Evolutionary conservation across 164 flowering plant genomes (phyloP).

Genomic region (Magnolia officinalis): DNA sequence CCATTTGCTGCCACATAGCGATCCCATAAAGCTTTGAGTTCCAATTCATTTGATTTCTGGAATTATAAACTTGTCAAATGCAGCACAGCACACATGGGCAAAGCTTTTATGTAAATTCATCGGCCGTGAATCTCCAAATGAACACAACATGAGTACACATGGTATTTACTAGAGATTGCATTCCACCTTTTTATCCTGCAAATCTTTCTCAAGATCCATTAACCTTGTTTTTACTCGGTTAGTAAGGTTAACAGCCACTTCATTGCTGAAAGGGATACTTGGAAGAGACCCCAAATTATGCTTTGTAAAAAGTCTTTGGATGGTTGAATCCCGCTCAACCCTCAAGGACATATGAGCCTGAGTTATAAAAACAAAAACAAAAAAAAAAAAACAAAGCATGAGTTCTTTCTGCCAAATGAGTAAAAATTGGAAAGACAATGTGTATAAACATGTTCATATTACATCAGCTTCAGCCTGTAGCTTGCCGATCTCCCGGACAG

Average conservation of each 20-base stretch:
- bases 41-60: constrained; percentile 62
- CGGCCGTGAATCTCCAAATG: background rate
- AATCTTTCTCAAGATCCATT: constrained; percentile 57
- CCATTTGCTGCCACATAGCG: constrained; percentile 54
- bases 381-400: background rate
- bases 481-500: constrained; percentile 56
- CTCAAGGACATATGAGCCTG: constrained; percentile 60
- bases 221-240: constrained; percentile 56
- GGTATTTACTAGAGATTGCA: background rate
- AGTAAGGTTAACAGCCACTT: constrained; percentile 53
- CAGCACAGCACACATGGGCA: constrained; percentile 5
- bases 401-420: constrained; percentile 1
- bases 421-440: background rate
- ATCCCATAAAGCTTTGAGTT: constrained; percentile 55
- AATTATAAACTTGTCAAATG: constrained; percentile 18
- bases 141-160: background rate
- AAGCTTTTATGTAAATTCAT: background rate
- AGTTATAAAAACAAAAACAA: background rate
- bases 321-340: constrained; percentile 60
- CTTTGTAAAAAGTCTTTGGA: constrained; percentile 50
- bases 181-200: constrained; percentile 70
- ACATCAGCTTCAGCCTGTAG: constrained; percentile 89
- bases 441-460: constrained; percentile 13
- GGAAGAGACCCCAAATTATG: constrained; percentile 76
- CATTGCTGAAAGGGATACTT: constrained; percentile 55